Base-by-base conservation (phyloP, 805 yeast species). In the Starmera amethionina region DNA sequence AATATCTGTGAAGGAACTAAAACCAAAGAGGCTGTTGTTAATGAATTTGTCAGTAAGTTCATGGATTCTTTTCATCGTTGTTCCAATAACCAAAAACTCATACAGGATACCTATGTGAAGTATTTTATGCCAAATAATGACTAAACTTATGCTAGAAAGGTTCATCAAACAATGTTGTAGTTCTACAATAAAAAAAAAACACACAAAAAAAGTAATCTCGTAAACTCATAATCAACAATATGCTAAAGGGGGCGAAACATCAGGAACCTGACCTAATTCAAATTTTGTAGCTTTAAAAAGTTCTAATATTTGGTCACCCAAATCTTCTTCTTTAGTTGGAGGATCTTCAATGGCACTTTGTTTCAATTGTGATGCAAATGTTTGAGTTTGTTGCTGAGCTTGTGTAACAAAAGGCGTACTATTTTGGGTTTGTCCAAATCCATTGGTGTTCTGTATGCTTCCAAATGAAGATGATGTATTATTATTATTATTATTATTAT, bases 181-280 rank as follows among this genome's bases (percentile, higher is more conserved):
- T 8, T 22, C 9, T 8, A 22, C 10, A 35, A 5, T 9, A 9
- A 22, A 35, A 35, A 35, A 25, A 6, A 35, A 25, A 35, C 27
- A 12, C n/a, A 35, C 7, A 27, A 16, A 3, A 10, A 30, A 19
- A n/a, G 19, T 16, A 16, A 11, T 15, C 16, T 36, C 28, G 29
- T 19, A 14, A 15, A 48, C 42, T 8, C 5, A 13, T 4, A 4
- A 39, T 41, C 39, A 63, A 43, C 72, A 63, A 32, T 72, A 54
- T 40, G 65, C 68, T 9, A 67, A 33, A 2, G 93, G 88, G 6
- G 94, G 93, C 3, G 87, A 77, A 6, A 75, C 50, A 43, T 82
- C 90, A 0, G 94, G 94, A 2, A 83, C 75, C 22, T 60, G 58
- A 0, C 89, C 90, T 29, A 82, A 50, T n/a, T 58, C 52, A 47